Evolutionary conservation across 164 flowering plant genomes (phyloP), one percentile per base, ranked within the genome.

Genomic region (Aristolochia californica): DNA sequence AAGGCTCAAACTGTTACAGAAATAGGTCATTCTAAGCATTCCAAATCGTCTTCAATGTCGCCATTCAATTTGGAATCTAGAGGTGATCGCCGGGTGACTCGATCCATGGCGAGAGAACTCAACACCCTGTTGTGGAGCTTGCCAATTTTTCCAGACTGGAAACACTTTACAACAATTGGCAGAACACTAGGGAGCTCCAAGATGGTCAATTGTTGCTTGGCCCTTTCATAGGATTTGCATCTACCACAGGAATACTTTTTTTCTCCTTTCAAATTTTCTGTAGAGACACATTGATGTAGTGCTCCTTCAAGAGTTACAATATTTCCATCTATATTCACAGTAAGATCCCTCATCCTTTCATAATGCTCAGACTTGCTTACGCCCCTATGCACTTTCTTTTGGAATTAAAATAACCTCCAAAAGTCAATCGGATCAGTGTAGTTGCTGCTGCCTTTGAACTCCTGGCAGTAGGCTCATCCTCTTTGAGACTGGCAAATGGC

Each of bases 71-170:
- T n/a, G n/a, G n/a, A n/a, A n/a, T n/a, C n/a, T n/a, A n/a, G n/a
- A n/a, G n/a, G n/a, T n/a, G n/a, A n/a, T n/a, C n/a, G n/a, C n/a
- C n/a, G n/a, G n/a, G n/a, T n/a, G n/a, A n/a, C n/a, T n/a, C n/a
- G n/a, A n/a, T n/a, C n/a, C n/a, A n/a, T n/a, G n/a, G n/a, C n/a
- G n/a, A 0, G 96, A 90, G 56, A 87, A 93, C 50, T 68, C 76
- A 53, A 93, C 80, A n/a, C n/a, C 0, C 78, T 51, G 71, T 89
- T 89, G 56, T 81, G 89, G 62, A 93, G 79, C 83, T 93, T 93
- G 54, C 96, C 99, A 77, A 79, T 89, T 71, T 83, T 87, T 44
- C 97, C 99, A 14, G 88, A 74, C 99, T 94, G 95, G 74, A 90
- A 94, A 56, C 99, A 65, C 72, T 94, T 90, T 25, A 94, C 66